phyloP scores from a whole-genome alignment of 768 basidiomycete genomes.

The Amanita muscaria region DNA sequence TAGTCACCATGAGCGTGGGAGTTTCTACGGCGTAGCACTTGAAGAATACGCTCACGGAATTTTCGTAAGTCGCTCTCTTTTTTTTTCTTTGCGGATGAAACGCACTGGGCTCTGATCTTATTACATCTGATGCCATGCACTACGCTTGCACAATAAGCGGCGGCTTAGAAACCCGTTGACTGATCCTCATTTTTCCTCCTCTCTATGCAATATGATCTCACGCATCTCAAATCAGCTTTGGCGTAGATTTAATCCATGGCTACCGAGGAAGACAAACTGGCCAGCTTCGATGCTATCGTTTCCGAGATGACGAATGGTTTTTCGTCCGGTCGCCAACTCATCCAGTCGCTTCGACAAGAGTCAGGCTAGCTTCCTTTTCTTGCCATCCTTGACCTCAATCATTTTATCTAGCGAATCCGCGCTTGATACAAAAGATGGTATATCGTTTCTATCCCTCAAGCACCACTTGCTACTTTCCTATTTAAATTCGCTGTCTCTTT shows the following conservation, averaged over 20 bases:
- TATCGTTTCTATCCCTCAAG: conserved; percentile 86
- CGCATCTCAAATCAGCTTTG: too few relatives aligned
- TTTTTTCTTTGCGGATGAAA: conserved; percentile 33
- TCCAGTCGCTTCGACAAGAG: conserved; percentile 50
- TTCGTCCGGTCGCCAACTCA: conserved; percentile 45
- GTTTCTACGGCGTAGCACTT: too few relatives aligned
- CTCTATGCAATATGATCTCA: too few relatives aligned
- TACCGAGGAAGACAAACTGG: background rate
- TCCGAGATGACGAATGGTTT: conserved; percentile 60
- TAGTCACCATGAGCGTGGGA: background rate
- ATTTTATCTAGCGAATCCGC: conserved; percentile 15
- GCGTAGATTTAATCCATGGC: background rate
- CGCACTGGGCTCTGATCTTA: conserved; percentile 51
- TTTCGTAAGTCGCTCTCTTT: conserved; percentile 6
- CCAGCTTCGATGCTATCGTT: conserved; percentile 24
- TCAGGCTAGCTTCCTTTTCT: conserved; percentile 22
- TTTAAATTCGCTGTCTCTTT: conserved; percentile 70
- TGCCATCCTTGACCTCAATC: background rate
- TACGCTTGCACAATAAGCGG: conserved; percentile 34
- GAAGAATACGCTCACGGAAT: too few relatives aligned
- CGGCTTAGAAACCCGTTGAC: conserved; percentile 51
- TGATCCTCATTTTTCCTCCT: conserved; percentile 19
- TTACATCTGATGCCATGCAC: conserved; percentile 31
- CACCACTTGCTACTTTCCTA: conserved; percentile 80
- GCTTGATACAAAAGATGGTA: conserved; percentile 61